Percentiles rank a stretch among this genome's conserved stretches.
phyloP scores from a whole-genome alignment of 2,329 filamentous ascomycete genomes.

The Conoideocrella luteorostrata region DNA sequence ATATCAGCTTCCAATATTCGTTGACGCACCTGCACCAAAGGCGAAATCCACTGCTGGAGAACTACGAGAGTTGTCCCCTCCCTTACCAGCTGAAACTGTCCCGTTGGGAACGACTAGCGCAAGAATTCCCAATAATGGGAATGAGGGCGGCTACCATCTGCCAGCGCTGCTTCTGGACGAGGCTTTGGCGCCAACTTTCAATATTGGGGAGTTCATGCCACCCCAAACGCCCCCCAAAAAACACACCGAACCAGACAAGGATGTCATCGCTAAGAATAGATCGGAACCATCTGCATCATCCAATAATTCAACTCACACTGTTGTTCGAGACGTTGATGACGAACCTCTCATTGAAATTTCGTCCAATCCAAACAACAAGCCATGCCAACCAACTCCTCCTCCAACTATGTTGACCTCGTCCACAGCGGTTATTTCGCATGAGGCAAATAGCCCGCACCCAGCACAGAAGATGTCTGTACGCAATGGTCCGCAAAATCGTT shows the following conservation, averaged over 20 bases:
- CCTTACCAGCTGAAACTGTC: conserved; percentile 2
- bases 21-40: conserved; percentile 7
- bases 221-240: neutral
- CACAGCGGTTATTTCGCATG: neutral
- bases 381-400: neutral
- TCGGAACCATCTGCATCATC: neutral
- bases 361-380: neutral
- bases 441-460: neutral
- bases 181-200: conserved; percentile 7
- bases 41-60: conserved; percentile 10
- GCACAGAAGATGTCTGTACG: neutral
- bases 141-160: conserved; percentile 6
- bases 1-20: conserved; percentile 12
- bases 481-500: conserved; percentile 1
- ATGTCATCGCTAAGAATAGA: neutral
- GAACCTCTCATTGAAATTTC: neutral
- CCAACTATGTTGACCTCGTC: neutral
- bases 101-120: neutral
- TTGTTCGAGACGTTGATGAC: neutral
- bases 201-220: conserved; percentile 5
- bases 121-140: neutral
- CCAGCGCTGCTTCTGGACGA: conserved; percentile 11
- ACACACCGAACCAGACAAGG: neutral
- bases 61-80: conserved; percentile 8
- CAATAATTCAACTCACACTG: neutral